Evolutionary conservation across 257 asterid species (phyloP).

Genomic region (Lithospermum erythrorhizon): DNA sequence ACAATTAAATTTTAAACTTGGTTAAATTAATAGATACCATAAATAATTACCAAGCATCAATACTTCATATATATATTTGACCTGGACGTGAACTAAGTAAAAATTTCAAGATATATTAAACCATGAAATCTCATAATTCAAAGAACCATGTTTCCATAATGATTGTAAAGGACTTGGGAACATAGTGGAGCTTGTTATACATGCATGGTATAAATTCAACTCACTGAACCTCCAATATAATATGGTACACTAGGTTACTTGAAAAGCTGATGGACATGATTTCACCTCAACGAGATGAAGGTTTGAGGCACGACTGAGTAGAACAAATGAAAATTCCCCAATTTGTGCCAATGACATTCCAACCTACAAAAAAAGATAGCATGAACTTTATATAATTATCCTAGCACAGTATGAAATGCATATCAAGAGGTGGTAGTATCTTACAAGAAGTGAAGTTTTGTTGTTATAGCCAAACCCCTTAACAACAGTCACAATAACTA

Average conservation of each 20-base stretch:
- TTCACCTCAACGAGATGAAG: slow-evolving; percentile 96
- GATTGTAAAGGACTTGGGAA: not conserved
- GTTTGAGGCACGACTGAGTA: slow-evolving; percentile 98
- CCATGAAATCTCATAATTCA: not conserved
- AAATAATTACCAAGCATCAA: no score
- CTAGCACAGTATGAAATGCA: slow-evolving; percentile 4
- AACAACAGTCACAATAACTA: slow-evolving; percentile 75
- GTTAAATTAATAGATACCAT: not conserved
- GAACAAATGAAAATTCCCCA: slow-evolving; percentile 96
- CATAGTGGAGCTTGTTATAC: no score
- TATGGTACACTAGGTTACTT: not conserved
- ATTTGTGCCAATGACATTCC: slow-evolving; percentile 99
- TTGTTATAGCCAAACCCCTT: slow-evolving; percentile 96
- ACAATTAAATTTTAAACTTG: slow-evolving; percentile 1
- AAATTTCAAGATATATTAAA: no score
- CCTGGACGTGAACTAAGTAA: no score
- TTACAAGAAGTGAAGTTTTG: slow-evolving; percentile 81
- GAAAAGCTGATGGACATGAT: not conserved
- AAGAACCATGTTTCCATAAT: not conserved
- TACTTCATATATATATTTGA: no score
- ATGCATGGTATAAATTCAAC: no score
- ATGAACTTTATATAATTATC: slow-evolving; percentile 6
- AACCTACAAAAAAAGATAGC: slow-evolving; percentile 38
- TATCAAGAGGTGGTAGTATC: slow-evolving; percentile 21
- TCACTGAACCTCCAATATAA: not conserved